Base-by-base conservation (phyloP, 345 rosid genomes). In the Heritiera littoralis region DNA sequence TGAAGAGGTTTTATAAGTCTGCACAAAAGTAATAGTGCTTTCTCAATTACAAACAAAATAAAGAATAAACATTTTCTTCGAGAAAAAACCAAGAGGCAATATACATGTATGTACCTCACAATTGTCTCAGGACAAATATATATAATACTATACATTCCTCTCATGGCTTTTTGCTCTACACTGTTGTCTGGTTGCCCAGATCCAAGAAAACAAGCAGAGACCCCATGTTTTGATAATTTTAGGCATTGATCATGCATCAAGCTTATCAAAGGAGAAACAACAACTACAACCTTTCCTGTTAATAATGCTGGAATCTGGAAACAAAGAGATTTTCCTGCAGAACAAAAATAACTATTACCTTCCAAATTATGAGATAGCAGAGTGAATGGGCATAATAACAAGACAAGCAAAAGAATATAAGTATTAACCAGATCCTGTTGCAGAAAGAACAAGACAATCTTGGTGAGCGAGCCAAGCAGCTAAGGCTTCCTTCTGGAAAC, bases 181-280 rank as follows among this genome's bases (percentile, higher is more conserved):
- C 80, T 83, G 79, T 86, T 90, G 80, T 94, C 98, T 61, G 90
- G 91, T 85, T 94, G 98, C 74, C 98, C 98, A 77, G 98, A 94
- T 55, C 98, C 98, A 76, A 94, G 98, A 83, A 94, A 94, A 82
- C 98, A 94, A 79, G 98, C 95, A 63, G 98, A 88, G 82, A 94
- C 84, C 40, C 88, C 91, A 83, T 89, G 91, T 73, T 76, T 89
- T 75, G 97, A 91, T 41, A 94, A 85, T 80, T 93, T 92, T 35
- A 92, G 88, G 88, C 98, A 94, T 68, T 93, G 98, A 84, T 94
- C 98, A 72, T 93, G 98, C 98, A 94, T 94, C 87, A 94, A 83
- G 80, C 98, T 93, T 77, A 94, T 94, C 90, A 94, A 87, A 63
- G 98, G 98, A 32, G 98, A 94, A 77, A 94, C 86, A 43, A 93